Evolutionary conservation across 768 basidiomycete genomes (phyloP).

Genomic region (Hericium coralloides): DNA sequence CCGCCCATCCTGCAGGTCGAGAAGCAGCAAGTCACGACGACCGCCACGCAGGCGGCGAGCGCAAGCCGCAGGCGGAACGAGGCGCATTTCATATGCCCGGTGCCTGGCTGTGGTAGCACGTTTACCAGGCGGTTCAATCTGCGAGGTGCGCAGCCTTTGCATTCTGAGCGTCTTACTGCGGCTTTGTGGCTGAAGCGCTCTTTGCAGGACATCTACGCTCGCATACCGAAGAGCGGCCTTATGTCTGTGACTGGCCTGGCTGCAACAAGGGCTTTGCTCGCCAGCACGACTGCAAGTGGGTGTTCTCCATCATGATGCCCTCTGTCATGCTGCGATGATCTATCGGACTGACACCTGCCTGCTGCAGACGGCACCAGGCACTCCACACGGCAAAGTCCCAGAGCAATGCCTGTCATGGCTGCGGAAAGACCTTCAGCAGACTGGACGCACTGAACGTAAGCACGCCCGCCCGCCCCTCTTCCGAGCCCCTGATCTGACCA

Average conservation of each 20-base stretch:
- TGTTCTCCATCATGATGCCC: constrained; percentile 14
- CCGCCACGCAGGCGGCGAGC: constrained; percentile 87
- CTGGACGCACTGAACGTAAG: constrained; percentile 91
- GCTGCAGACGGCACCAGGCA: constrained; percentile 74
- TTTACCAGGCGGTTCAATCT: constrained; percentile 82
- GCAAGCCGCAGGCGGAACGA: constrained; percentile 84
- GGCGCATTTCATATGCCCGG: constrained; percentile 65
- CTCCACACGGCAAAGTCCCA: constrained; percentile 78
- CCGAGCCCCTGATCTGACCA: constrained; percentile 12
- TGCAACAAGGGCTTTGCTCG: constrained; percentile 94
- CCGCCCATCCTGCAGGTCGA: constrained; percentile 87
- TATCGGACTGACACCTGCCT: constrained; percentile 2
- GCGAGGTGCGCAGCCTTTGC: constrained; percentile 42
- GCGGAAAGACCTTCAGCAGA: constrained; percentile 91
- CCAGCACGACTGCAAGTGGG: constrained; percentile 95
- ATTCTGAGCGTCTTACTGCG: neutral
- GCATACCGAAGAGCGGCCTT: constrained; percentile 92
- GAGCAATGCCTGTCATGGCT: constrained; percentile 82
- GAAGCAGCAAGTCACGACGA: constrained; percentile 92
- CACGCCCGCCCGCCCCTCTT: constrained; percentile 22
- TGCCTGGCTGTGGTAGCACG: constrained; percentile 30
- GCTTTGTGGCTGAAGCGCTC: constrained; percentile 3
- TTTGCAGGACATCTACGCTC: constrained; percentile 85
- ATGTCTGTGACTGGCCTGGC: constrained; percentile 87
- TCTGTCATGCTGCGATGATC: neutral